Percentiles rank a stretch among this genome's conserved stretches.
Conservation (phyloP, 192 early-diverging fungal genomes). For the Diversispora epigaea region DNA sequence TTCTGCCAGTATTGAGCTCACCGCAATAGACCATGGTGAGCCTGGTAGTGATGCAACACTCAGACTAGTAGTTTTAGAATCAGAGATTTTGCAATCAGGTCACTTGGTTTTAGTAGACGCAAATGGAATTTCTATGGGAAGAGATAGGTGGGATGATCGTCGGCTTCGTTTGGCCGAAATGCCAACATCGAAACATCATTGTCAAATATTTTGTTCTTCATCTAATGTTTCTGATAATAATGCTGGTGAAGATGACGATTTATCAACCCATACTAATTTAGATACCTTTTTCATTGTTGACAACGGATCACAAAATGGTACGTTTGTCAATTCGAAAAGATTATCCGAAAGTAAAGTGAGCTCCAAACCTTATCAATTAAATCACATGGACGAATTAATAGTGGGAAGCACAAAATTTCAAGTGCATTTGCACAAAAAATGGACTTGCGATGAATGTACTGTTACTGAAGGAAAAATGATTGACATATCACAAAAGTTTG, state of each 20-base stretch:
- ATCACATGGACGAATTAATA: constrained; percentile 53
- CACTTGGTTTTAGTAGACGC: constrained; percentile 50
- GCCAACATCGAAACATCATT: constrained; percentile 60
- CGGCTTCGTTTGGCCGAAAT: constrained; percentile 62
- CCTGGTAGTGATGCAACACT: constrained; percentile 40
- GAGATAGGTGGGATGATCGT: constrained; percentile 50
- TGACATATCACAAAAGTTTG: constrained; percentile 32
- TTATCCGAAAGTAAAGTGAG: constrained; percentile 61
- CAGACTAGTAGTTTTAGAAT: constrained; percentile 57
- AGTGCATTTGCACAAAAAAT: constrained; percentile 62
- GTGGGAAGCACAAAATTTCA: constrained; percentile 59
- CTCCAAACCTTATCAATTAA: constrained; percentile 53
- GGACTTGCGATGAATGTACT: constrained; percentile 62
- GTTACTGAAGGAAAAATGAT: constrained; percentile 50
- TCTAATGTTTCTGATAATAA: constrained; percentile 20
- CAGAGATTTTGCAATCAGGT: constrained; percentile 41
- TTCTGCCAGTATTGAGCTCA: constrained; percentile 8
- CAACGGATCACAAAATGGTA: constrained; percentile 71
- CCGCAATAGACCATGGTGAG: constrained; percentile 27
- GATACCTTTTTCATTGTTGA: constrained; percentile 55
- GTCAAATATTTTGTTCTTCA: constrained; percentile 47
- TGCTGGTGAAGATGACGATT: constrained; percentile 1
- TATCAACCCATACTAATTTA: background rate
- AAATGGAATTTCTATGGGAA: constrained; percentile 55
- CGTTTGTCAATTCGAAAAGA: constrained; percentile 62